Evolutionary conservation across 352 stramenopile genomes (phyloP), one percentile per base, ranked within the genome.

Genomic region (Stephanocyclus meneghinianus): DNA sequence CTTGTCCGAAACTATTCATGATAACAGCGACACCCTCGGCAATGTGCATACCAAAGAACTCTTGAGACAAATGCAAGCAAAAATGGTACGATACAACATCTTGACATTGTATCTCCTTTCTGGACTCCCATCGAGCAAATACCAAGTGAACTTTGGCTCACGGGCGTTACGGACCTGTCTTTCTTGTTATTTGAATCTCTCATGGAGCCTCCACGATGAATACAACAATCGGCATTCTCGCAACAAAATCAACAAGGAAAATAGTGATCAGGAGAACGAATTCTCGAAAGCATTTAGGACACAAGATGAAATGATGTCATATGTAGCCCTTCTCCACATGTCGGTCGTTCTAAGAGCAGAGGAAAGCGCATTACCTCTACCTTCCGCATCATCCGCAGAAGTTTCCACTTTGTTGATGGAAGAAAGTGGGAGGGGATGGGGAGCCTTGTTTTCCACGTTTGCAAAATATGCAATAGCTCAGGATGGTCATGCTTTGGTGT

Each of bases 261-360:
- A 40, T 8, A 4, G 0, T 40, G 35, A 40, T 64, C 26, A 62
- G 9, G 53, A 62, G 13, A 21, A 69, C 35, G 21, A n/a, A 47
- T 59, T 45, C 29, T 13, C 48, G 10, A 50, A 68, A 56, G 78
- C 78, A 56, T 65, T 35, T 15, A 16, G 18, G 56, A 63, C 13
- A 30, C 59, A 70, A 18, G 81, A 87, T 77, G 76, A 87, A 69
- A 83, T 87, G 1, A 75, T 85, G 50, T 63, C 76, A 15, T 87
- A 85, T 35, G 40, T 68, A 11, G 76, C 76, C 10, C 56, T 87
- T 32, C 37, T 87, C 4, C 76, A 85, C 66, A 71, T 70, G 21
- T 85, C 76, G 3, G 71, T 60, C 4, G 72, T 84, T 16, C 8
- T 85, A 11, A 30, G 71, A 62, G 67, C 48, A 21, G 76, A 76